Conservation (phyloP, 345 rosid genomes). For the Anastatica hierochuntica region DNA sequence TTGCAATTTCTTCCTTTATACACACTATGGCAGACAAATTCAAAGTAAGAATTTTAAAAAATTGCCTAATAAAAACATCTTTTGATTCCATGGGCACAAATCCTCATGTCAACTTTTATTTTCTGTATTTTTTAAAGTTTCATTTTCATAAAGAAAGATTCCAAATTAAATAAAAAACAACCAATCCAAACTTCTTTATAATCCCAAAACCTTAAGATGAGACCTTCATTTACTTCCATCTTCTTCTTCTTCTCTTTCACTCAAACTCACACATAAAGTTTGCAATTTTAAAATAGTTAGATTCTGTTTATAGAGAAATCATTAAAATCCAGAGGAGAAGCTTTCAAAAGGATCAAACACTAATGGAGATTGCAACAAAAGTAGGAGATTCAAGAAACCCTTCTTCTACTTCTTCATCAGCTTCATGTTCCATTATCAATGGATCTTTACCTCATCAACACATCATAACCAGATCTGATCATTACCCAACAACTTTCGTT, state of each 20-base stretch:
- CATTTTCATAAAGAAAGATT: slow-evolving; percentile 22
- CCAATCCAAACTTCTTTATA: slow-evolving; percentile 25
- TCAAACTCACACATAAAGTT: slow-evolving; percentile 14
- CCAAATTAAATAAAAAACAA: slow-evolving; percentile 12
- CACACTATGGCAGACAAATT: slow-evolving; percentile 29
- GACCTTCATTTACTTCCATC: slow-evolving; percentile 7
- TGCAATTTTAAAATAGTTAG: background rate
- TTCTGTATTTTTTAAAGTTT: background rate
- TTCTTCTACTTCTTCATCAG: slow-evolving; percentile 29
- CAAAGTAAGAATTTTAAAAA: slow-evolving; percentile 17
- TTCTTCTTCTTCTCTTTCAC: slow-evolving; percentile 17
- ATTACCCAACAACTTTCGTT: slow-evolving; percentile 90
- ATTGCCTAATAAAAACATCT: slow-evolving; percentile 27
- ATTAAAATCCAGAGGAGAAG: slow-evolving; percentile 22
- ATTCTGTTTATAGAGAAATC: slow-evolving; percentile 18
- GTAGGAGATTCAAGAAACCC: slow-evolving; percentile 35
- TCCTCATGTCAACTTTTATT: slow-evolving; percentile 25
- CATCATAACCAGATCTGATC: slow-evolving; percentile 81
- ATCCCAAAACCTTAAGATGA: slow-evolving; percentile 26
- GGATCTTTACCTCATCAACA: slow-evolving; percentile 30
- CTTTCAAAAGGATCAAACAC: slow-evolving; percentile 18
- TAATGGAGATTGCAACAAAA: slow-evolving; percentile 46
- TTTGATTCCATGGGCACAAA: slow-evolving; percentile 29
- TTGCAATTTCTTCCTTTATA: slow-evolving; percentile 6
- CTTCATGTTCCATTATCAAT: slow-evolving; percentile 22